Evolutionary conservation across 2,329 filamentous ascomycete species (phyloP).

Genomic region (Ophiostoma australiae): DNA sequence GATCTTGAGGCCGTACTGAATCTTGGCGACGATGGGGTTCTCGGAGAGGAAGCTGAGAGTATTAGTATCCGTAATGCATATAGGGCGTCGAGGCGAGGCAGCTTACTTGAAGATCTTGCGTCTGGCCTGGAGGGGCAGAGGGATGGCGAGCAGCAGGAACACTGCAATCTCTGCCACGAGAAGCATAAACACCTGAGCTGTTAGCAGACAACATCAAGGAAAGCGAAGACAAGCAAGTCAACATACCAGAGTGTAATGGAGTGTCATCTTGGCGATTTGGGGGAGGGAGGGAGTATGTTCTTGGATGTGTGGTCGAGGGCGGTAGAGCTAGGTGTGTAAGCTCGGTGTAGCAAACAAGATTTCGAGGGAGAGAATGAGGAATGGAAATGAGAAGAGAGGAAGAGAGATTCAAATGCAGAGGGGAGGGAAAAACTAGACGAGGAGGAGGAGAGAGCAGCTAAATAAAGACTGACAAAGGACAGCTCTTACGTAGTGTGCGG

Average conservation of each 20-base stretch:
- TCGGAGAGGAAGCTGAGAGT: slow-evolving; percentile 81
- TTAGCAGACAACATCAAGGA: background rate
- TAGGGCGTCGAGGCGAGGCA: background rate
- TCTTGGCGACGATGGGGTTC: slow-evolving; percentile 74
- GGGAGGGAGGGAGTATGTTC: background rate
- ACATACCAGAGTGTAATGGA: slow-evolving; percentile 51
- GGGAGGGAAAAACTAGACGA: background rate
- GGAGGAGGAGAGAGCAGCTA: background rate
- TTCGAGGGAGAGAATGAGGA: background rate
- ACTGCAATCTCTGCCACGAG: slow-evolving; percentile 78
- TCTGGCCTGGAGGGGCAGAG: slow-evolving; percentile 80
- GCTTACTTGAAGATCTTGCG: slow-evolving; percentile 71
- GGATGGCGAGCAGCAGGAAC: slow-evolving; percentile 75
- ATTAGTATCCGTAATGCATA: background rate
- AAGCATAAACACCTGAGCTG: slow-evolving; percentile 68
- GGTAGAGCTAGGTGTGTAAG: background rate
- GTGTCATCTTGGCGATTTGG: slow-evolving; percentile 46
- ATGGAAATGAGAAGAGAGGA: background rate
- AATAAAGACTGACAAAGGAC: slow-evolving; percentile 15
- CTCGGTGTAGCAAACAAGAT: background rate
- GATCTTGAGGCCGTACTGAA: slow-evolving; percentile 98
- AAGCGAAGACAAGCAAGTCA: background rate
- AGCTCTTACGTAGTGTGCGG: slow-evolving; percentile 2
- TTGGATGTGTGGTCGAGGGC: background rate
- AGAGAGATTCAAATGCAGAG: background rate